Evolutionary conservation across 1,284 basidiomycete genomes (phyloP).

Genomic region (Taiwanofungus camphoratus): DNA sequence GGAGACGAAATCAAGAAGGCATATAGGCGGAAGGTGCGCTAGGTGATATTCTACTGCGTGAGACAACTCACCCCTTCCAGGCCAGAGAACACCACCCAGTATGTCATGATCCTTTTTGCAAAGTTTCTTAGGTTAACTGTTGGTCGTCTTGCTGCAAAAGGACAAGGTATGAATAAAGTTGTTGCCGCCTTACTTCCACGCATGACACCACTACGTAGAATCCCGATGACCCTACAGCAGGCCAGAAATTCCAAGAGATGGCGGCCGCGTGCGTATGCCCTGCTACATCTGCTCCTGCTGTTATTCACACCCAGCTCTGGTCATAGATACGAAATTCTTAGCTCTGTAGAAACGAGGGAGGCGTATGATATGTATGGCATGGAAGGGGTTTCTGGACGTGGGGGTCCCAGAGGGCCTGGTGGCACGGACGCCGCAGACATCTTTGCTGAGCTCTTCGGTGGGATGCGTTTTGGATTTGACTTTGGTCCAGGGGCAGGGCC

Average conservation of each 20-base stretch:
- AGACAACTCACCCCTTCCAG: constrained; percentile 35
- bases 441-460: constrained; percentile 76
- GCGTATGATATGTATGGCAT: constrained; percentile 82
- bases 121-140: not conserved
- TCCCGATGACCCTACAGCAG: constrained; percentile 71
- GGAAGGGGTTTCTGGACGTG: constrained; percentile 54
- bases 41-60: constrained; percentile 5
- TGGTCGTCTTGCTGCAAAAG: constrained; percentile 26
- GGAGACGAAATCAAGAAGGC: constrained; percentile 87
- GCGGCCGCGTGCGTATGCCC: constrained; percentile 67
- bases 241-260: constrained; percentile 84
- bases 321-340: constrained; percentile 79
- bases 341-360: constrained; percentile 71
- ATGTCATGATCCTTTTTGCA: constrained; percentile 29
- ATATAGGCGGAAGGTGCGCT: constrained; percentile 77
- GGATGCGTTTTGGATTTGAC: constrained; percentile 43
- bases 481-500: constrained; percentile 45
- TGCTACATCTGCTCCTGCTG: not conserved
- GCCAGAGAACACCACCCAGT: constrained; percentile 90
- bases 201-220: constrained; percentile 42
- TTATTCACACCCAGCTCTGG: not conserved
- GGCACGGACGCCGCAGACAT: constrained; percentile 64
- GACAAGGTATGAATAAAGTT: constrained; percentile 48
- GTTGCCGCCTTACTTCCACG: not conserved
- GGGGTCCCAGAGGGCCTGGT: constrained; percentile 37